Evolutionary conservation across 768 basidiomycete species (phyloP), one percentile per base, ranked within the genome.

Genomic region (Boletus pseudo-olivaceus): DNA sequence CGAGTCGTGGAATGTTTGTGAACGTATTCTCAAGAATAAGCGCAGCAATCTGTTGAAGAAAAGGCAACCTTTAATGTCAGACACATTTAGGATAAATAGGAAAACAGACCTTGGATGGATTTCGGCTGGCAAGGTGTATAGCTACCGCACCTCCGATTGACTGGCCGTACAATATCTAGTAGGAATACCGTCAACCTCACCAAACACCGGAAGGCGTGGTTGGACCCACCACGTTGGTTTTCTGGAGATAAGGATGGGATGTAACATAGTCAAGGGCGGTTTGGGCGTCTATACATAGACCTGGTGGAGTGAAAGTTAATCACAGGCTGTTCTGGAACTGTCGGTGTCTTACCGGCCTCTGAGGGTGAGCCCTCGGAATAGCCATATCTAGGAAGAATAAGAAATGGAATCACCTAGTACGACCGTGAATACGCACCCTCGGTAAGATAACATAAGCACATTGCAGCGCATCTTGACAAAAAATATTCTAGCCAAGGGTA

Each of bases 21-120:
- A 97, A 97, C 0, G 95, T 96, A 68, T 97, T 98, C 75, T 98
- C 95, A 54, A 98, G 78, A 52, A 98, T 81, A 15, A 97, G 77
- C 1, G 87, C 94, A 17, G 75, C 53, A 52, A 96, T 83, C 88
- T 92, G 58, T 27, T 4, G 14, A 39, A 47, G 39, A 27, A 37
- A n/a, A 15, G 9, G 19, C 19, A 30, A 15, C 10, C 15, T 19
- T 15, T 38, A 35, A 27, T 23, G 9, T 30, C 26, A 14, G 20
- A 26, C 17, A 15, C n/a, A 17, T 11, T n/a, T 6, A 19, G 27
- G 4, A 48, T 23, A 26, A 5, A 38, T n/a, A 29, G 32, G 17
- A 40, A 52, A 26, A 34, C 53, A 37, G 55, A 87, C 90, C 63
- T 86, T 81, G 19, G 79, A 70, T 1, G 87, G 81, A 66, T 94